Evolutionary conservation across 768 basidiomycete species (phyloP).

Genomic region (Kwoniella bestiolae): DNA sequence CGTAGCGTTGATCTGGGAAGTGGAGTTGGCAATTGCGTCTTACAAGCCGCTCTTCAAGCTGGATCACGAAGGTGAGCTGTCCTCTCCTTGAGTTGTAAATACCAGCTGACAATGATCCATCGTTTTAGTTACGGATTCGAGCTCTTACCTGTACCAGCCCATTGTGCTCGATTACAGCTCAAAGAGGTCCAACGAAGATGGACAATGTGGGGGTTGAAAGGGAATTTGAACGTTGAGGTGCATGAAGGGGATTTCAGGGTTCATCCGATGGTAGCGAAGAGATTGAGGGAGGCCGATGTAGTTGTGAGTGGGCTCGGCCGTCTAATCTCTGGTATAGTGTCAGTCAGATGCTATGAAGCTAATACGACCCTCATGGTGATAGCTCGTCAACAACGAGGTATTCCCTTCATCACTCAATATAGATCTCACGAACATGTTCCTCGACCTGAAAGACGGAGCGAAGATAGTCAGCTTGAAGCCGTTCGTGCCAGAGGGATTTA

Average conservation of each 20-base stretch:
- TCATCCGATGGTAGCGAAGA: slow-evolving; percentile 68
- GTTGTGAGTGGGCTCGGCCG: slow-evolving; percentile 63
- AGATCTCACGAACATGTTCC: slow-evolving; percentile 80
- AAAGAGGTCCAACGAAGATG: slow-evolving; percentile 75
- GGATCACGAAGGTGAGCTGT: slow-evolving; percentile 38
- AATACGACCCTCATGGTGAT: background rate
- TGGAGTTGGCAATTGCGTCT: slow-evolving; percentile 82
- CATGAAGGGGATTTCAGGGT: slow-evolving; percentile 85
- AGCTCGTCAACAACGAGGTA: slow-evolving; percentile 58
- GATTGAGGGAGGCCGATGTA: slow-evolving; percentile 82
- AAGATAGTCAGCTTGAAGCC: slow-evolving; percentile 86
- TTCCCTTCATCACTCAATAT: slow-evolving; percentile 70
- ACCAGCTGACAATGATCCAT: slow-evolving; percentile 5
- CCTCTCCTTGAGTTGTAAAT: background rate
- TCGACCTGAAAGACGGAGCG: slow-evolving; percentile 92
- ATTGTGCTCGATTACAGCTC: slow-evolving; percentile 75
- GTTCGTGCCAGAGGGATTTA: slow-evolving; percentile 71
- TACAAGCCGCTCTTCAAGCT: slow-evolving; percentile 77
- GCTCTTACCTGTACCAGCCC: slow-evolving; percentile 75
- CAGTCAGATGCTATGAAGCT: no score
- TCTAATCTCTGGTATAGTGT: background rate
- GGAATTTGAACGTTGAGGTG: slow-evolving; percentile 72
- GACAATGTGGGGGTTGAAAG: slow-evolving; percentile 85
- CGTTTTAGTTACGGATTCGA: slow-evolving; percentile 76
- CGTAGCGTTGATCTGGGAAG: slow-evolving; percentile 73